These are phyloP conservation scores for Punica granatum DNA, from an alignment of 345 rosid genomes.

Conservation along the genomic window DNA sequence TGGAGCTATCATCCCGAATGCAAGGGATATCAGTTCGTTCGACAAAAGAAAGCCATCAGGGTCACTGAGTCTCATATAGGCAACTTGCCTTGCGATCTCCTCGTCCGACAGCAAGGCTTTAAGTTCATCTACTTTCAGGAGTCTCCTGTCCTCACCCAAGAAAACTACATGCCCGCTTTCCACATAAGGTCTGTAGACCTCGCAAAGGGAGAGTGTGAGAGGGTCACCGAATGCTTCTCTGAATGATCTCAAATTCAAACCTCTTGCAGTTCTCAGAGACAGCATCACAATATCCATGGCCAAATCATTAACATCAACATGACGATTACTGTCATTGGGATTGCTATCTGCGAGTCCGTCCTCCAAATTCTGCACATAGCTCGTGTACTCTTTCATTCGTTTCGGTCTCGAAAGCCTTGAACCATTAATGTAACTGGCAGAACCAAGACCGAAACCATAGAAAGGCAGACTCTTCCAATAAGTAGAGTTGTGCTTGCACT, in stretches of 20 bases:
- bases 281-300: slow-evolving; percentile 84
- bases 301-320: slow-evolving; percentile 47
- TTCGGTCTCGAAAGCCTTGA: slow-evolving; percentile 86
- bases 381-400: slow-evolving; percentile 57
- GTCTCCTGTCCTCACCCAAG: slow-evolving; percentile 50
- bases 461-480: slow-evolving; percentile 88
- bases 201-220: slow-evolving; percentile 46
- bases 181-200: slow-evolving; percentile 47
- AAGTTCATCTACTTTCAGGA: slow-evolving; percentile 34
- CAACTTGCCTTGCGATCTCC: slow-evolving; percentile 32
- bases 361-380: slow-evolving; percentile 61
- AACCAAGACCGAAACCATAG: slow-evolving; percentile 85
- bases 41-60: slow-evolving; percentile 91
- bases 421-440: slow-evolving; percentile 82
- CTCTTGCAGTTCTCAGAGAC: slow-evolving; percentile 77
- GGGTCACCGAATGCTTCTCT: slow-evolving; percentile 51
- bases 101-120: slow-evolving; percentile 20
- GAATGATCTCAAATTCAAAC: slow-evolving; percentile 57
- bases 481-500: slow-evolving; percentile 73
- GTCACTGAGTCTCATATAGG: slow-evolving; percentile 62
- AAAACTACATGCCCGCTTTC: slow-evolving; percentile 70
- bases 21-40: slow-evolving; percentile 72
- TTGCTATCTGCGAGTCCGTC: slow-evolving; percentile 25
- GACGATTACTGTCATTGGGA: slow-evolving; percentile 15
- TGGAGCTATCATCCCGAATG: slow-evolving; percentile 48